A percentile compares a stretch with the other conserved stretches of the same genome.
Conservation (phyloP, 768 basidiomycete species). For the Mycena vitilis region DNA sequence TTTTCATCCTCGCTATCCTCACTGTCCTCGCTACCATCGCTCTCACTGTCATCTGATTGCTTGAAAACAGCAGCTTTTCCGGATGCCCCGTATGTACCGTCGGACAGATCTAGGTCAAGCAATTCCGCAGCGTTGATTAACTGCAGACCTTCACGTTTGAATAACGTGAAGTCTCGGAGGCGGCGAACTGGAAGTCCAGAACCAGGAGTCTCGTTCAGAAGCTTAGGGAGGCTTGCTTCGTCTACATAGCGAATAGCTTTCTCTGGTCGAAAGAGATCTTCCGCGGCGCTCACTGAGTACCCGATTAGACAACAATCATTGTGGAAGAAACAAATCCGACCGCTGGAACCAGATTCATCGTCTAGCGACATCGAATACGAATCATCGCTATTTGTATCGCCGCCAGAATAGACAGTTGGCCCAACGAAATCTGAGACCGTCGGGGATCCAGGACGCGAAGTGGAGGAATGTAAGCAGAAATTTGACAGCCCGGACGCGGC, state of each 20-base stretch:
- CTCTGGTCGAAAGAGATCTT: conserved; percentile 1
- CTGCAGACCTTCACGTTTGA: conserved; percentile 50
- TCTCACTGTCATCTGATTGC: conserved; percentile 1
- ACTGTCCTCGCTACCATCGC: conserved; percentile 16
- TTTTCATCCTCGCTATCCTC: conserved; percentile 23
- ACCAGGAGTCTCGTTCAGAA: conserved; percentile 37
- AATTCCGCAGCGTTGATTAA: conserved; percentile 57
- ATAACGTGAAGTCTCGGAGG: conserved; percentile 66
- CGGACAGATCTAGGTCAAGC: conserved; percentile 44
- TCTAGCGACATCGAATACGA: neutral
- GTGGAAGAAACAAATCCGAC: neutral
- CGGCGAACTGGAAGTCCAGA: conserved; percentile 65
- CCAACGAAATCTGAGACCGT: conserved; percentile 19
- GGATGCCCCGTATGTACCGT: conserved; percentile 48
- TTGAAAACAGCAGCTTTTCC: conserved; percentile 53
- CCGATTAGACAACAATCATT: neutral
- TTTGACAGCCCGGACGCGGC: conserved; percentile 22
- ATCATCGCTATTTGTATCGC: neutral
- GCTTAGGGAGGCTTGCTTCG: conserved; percentile 45
- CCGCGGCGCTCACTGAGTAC: neutral
- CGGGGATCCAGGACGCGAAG: conserved; percentile 3
- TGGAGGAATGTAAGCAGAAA: neutral
- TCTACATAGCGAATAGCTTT: conserved; percentile 43
- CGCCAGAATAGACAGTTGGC: neutral
- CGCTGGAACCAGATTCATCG: neutral